Base-by-base conservation (phyloP, 257 asterid species). In the Nicotiana benthamiana region DNA sequence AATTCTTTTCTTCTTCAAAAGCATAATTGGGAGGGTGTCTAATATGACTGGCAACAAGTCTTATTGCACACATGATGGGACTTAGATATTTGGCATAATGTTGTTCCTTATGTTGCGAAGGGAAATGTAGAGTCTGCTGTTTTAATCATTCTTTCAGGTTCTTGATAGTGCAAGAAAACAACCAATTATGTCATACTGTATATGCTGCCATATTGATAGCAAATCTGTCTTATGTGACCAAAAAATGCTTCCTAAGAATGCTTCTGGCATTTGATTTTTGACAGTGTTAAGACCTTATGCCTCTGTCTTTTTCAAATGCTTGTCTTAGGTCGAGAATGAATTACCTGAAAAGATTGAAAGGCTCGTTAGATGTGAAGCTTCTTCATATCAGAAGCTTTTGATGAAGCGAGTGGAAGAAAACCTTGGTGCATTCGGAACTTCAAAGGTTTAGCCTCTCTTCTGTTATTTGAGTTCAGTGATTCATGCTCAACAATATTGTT, bases 371-470 rank as follows among this genome's bases (percentile, higher is more conserved):
- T 96, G 99, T 82, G 99, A 96, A 84, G 99, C 99, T 80, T 94
- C 98, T 80, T 87, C 97, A 27, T 96, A 96, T 86, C 99, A 96
- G 81, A 96, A 91, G 87, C 90, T 96, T 80, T 86, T 96, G 92
- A 96, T 94, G 93, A 96, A 90, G 91, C 91, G 99, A 88, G 98
- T 96, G 53, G 99, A 96, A 87, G 97, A 91, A 54, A 96, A 96
- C 84, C 99, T 96, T 83, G 99, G 99, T 79, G 98, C 98, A 79
- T 86, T 96, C 79, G 99, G 99, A 85, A 67, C 93, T 77, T 88
- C 98, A 32, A 96, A 94, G 99, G 99, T 96, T 78, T 80, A 79
- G 17, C 78, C 76, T 54, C 57, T 75, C 63, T 81, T 13, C 66
- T 43, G 27, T 81, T 79, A 32, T 77, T 78, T 74, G 80, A 32